Evolutionary conservation across 257 asterid genomes (phyloP).

Genomic region (Galeopsis tetrahit): DNA sequence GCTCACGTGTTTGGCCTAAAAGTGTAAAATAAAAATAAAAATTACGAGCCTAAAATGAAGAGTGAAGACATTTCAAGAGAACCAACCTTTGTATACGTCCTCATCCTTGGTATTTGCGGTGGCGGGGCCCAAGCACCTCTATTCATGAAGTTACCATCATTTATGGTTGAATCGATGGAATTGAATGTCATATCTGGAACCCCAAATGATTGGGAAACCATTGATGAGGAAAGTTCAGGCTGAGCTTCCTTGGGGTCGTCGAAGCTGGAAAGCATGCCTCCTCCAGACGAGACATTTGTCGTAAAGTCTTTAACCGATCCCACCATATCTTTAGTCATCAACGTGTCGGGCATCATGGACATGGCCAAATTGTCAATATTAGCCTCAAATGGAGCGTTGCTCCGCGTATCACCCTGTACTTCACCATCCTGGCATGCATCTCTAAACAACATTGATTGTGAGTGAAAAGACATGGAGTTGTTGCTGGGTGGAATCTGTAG

Average conservation of each 20-base stretch:
- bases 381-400: slow-evolving; percentile 54
- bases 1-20: no score
- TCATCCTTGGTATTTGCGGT: slow-evolving; percentile 79
- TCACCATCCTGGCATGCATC: slow-evolving; percentile 65
- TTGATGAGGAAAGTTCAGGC: slow-evolving; percentile 85
- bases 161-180: slow-evolving; percentile 77
- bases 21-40: no score
- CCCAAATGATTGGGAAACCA: slow-evolving; percentile 97
- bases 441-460: slow-evolving; percentile 71
- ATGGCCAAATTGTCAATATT: slow-evolving; percentile 62
- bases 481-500: slow-evolving; percentile 58
- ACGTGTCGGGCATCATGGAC: slow-evolving; percentile 68
- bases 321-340: slow-evolving; percentile 58
- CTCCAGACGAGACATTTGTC: slow-evolving; percentile 57
- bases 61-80: no score
- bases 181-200: slow-evolving; percentile 89
- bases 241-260: slow-evolving; percentile 75
- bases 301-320: slow-evolving; percentile 66
- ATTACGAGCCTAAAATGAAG: no score
- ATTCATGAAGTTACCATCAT: slow-evolving; percentile 72
- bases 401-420: slow-evolving; percentile 69
- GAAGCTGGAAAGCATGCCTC: slow-evolving; percentile 65
- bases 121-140: slow-evolving; percentile 84
- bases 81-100: slow-evolving; percentile 92
- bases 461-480: slow-evolving; percentile 74